Base-by-base conservation (phyloP, 371 early-diverging fungal species). In the Apophysomyces variabilis region DNA sequence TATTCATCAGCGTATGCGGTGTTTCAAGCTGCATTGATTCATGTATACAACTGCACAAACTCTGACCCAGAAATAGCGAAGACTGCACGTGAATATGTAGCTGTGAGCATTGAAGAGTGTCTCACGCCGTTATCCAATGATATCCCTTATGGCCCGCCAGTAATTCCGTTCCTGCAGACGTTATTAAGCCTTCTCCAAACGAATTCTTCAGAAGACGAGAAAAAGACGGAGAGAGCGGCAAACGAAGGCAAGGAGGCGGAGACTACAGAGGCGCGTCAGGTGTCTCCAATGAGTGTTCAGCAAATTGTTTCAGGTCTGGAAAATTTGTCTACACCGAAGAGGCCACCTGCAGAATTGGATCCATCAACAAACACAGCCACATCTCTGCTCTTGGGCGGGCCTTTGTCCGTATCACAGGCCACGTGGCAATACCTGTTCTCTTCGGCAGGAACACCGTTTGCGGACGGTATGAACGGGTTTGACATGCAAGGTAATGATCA, bases 1-100 rank as follows among this genome's bases (percentile, higher is more conserved):
- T 37, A n/a, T 26, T 26, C 26, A 26, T 26, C 38, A 70, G 70
- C 67, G 2, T 76, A 68, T 60, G 45, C 73, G 8, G 58, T 76
- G 6, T 73, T 73, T 45, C 76, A 76, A 70, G 73, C 76, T 7
- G 56, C 60, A n/a, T 60, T 76, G 9, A 68, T 73, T 5, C 76
- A 76, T 45, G 64, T 73, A 2, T 73, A 70, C 41, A 70, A 76
- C 43, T 73, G 71, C 14, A 70, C 71, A 13, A 70, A 38, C 21
- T 54, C 57, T 4, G 60, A 62, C 3, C 62, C 68, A 14, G 69
- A 70, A 38, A 38, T 73, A 37, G 73, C 71, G 4, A 56, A 58
- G 7, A 37, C 47, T 26, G 62, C 76, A 6, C 60, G 64, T 13
- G 60, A 63, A 21, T 76, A 76, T 59, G 66, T 65, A 14, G 58